Conservation (phyloP, 768 basidiomycete genomes). For the Lactifluus rugatus region DNA sequence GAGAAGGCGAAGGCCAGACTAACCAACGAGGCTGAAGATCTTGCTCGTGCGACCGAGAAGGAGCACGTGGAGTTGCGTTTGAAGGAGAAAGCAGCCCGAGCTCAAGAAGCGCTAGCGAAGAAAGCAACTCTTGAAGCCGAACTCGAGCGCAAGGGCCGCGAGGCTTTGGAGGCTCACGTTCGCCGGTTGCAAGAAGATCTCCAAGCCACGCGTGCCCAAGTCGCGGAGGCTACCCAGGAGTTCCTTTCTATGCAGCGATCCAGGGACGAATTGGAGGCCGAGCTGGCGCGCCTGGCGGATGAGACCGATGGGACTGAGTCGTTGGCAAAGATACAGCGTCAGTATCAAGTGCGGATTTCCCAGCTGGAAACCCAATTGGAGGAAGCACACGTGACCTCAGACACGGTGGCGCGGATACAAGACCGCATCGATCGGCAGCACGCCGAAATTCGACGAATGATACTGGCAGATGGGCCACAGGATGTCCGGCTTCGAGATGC, state of each 20-base stretch:
- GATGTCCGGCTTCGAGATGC: constrained; percentile 55
- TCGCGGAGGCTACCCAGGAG: constrained; percentile 45
- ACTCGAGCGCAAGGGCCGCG: constrained; percentile 54
- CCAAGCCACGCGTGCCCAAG: constrained; percentile 43
- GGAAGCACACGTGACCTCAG: constrained; percentile 42
- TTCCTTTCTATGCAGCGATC: constrained; percentile 45
- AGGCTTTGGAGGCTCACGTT: constrained; percentile 53
- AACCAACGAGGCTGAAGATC: constrained; percentile 74
- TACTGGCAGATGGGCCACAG: constrained; percentile 44
- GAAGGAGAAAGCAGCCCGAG: constrained; percentile 56
- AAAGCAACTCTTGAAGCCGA: constrained; percentile 53
- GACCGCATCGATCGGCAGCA: constrained; percentile 59
- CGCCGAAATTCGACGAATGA: constrained; percentile 59
- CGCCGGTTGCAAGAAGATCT: constrained; percentile 55
- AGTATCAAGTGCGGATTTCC: constrained; percentile 53
- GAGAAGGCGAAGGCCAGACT: constrained; percentile 72
- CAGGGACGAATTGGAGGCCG: constrained; percentile 55
- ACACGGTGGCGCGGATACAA: constrained; percentile 44
- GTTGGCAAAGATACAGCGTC: constrained; percentile 48
- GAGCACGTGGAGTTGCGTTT: constrained; percentile 55
- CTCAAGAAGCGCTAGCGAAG: constrained; percentile 50
- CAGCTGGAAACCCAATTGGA: constrained; percentile 54
- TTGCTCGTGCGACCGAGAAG: constrained; percentile 60
- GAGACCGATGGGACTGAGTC: constrained; percentile 46
- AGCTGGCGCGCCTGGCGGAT: constrained; percentile 56